Evolutionary conservation across 2,329 filamentous ascomycete genomes (phyloP).

Genomic region (Trichoderma pleuroti): DNA sequence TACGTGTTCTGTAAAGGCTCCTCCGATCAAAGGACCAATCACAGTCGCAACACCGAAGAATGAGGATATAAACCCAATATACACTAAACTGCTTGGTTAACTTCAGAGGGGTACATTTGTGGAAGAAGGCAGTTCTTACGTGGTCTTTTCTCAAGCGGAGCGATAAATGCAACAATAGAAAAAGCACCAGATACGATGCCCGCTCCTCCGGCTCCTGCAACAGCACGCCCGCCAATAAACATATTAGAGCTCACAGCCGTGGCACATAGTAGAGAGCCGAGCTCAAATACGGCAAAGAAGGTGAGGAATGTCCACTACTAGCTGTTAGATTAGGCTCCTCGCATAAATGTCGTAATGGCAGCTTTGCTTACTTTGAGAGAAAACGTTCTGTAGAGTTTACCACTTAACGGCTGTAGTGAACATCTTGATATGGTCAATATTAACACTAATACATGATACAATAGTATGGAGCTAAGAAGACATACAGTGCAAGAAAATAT

Average conservation of each 20-base stretch:
- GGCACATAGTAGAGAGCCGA: background rate
- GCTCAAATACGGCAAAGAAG: background rate
- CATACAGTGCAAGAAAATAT: background rate
- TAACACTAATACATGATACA: background rate
- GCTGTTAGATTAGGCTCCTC: background rate
- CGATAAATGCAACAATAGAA: background rate
- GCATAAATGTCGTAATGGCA: background rate
- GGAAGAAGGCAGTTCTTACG: background rate
- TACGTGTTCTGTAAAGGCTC: conserved; percentile 36
- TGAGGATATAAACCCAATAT: background rate
- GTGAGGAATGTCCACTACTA: background rate
- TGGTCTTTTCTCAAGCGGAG: background rate
- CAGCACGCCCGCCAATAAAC: background rate
- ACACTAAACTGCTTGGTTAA: background rate
- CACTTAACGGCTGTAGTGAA: background rate
- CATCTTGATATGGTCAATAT: background rate
- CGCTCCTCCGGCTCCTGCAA: background rate
- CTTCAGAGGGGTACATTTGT: background rate
- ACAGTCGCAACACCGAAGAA: background rate
- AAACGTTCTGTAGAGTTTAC: background rate
- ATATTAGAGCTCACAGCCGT: background rate
- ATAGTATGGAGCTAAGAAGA: background rate
- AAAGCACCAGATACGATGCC: background rate
- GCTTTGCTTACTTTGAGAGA: background rate
- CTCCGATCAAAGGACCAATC: conserved; percentile 34